Conservation (phyloP, 495 filamentous ascomycete species). For the Penicillium waksmanii region DNA sequence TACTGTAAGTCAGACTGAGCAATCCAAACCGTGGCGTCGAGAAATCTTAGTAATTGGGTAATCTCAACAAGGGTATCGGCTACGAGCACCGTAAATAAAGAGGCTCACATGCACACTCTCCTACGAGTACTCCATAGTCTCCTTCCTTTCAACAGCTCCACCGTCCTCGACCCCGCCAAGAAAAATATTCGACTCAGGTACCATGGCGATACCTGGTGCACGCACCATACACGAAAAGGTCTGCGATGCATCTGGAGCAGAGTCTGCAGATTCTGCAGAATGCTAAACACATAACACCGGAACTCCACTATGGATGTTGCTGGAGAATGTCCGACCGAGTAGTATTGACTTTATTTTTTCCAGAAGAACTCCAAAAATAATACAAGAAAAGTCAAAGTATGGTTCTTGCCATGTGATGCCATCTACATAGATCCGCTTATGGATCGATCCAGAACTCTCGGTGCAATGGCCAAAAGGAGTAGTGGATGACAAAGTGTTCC, state of each 20-base stretch:
- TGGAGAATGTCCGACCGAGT: neutral
- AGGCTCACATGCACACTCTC: neutral
- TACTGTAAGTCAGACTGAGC: neutral
- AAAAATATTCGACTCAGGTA: slow-evolving; percentile 2
- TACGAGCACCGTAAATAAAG: slow-evolving; percentile 2
- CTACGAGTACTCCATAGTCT: no score
- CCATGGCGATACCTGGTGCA: neutral
- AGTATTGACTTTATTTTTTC: neutral
- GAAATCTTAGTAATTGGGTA: neutral
- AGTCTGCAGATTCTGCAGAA: neutral
- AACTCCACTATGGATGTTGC: neutral
- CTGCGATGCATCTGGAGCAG: neutral
- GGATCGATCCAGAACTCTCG: neutral
- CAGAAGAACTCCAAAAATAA: neutral
- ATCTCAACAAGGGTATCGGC: neutral
- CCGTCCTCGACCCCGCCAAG: neutral
- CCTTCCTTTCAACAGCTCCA: neutral
- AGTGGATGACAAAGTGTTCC: neutral
- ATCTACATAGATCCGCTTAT: neutral
- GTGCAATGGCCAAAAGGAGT: neutral
- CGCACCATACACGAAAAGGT: neutral
- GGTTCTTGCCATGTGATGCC: slow-evolving; percentile 5
- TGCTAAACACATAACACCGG: neutral
- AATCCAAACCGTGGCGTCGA: neutral
- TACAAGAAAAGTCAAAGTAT: neutral